A percentile compares a stretch with the other conserved stretches of the same genome.
phyloP scores from a whole-genome alignment of 2,329 filamentous ascomycete genomes.

The Cladosporium sp. region DNA sequence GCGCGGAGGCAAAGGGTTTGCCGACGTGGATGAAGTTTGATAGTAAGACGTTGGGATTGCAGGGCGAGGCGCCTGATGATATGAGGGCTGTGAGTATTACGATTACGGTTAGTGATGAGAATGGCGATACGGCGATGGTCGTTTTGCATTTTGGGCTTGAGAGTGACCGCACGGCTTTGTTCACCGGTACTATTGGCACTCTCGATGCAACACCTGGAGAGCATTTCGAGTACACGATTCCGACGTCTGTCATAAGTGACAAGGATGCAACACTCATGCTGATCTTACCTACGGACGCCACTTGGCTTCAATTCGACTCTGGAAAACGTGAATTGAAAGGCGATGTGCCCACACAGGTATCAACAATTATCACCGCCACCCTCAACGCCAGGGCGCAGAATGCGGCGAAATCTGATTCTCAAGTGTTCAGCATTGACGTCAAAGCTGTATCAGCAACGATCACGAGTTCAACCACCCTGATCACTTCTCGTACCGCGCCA shows the following conservation, averaged over 20 bases:
- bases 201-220: slow-evolving; percentile 54
- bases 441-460: slow-evolving; percentile 22
- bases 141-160: slow-evolving; percentile 52
- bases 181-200: slow-evolving; percentile 46
- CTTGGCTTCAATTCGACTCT: slow-evolving; percentile 55
- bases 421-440: slow-evolving; percentile 48
- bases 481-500: slow-evolving; percentile 22
- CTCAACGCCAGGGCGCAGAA: slow-evolving; percentile 44
- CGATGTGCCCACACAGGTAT: slow-evolving; percentile 47
- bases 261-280: slow-evolving; percentile 47
- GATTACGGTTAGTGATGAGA: slow-evolving; percentile 61
- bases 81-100: slow-evolving; percentile 64
- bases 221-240: slow-evolving; percentile 52
- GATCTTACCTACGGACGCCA: slow-evolving; percentile 45
- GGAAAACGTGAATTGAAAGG: slow-evolving; percentile 50
- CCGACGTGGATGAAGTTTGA: slow-evolving; percentile 74
- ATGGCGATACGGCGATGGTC: slow-evolving; percentile 60
- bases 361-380: slow-evolving; percentile 45
- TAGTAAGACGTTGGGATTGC: slow-evolving; percentile 60
- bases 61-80: slow-evolving; percentile 64
- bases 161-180: slow-evolving; percentile 41
- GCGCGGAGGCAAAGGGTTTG: slow-evolving; percentile 53
- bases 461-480: slow-evolving; percentile 24
- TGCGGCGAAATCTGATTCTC: slow-evolving; percentile 40
- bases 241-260: slow-evolving; percentile 45